Conservation (phyloP, 2,329 filamentous ascomycete species). For the Cladosporium sp. region DNA sequence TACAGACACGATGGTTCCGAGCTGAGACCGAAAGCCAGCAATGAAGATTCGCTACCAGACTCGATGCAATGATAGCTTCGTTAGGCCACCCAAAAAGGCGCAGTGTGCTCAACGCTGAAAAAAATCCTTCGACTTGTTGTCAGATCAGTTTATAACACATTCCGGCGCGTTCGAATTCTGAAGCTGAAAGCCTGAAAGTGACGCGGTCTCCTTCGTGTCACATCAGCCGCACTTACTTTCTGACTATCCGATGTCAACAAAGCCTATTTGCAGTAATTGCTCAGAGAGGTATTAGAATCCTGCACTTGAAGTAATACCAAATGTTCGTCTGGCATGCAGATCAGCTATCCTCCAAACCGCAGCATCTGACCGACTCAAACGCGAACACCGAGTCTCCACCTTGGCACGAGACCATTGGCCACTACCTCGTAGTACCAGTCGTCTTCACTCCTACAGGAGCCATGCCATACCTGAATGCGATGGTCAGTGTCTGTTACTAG, state of each 20-base stretch:
- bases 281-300: background rate
- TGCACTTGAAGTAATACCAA: background rate
- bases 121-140: background rate
- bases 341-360: background rate
- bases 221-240: conserved; percentile 1
- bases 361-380: background rate
- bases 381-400: background rate
- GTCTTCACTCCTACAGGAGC: background rate
- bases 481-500: background rate
- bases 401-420: background rate
- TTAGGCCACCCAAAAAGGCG: background rate
- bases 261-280: background rate
- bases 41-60: background rate
- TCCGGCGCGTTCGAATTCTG: background rate
- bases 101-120: background rate
- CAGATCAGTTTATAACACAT: background rate
- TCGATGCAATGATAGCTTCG: background rate
- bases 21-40: background rate
- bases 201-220: background rate
- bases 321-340: background rate
- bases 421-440: background rate
- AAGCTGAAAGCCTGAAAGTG: background rate
- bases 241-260: background rate
- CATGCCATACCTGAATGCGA: background rate
- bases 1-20: background rate